Evolutionary conservation across 2,329 filamentous ascomycete species (phyloP), one percentile per base, ranked within the genome.

Genomic region (Aspergillus novofumigatus): DNA sequence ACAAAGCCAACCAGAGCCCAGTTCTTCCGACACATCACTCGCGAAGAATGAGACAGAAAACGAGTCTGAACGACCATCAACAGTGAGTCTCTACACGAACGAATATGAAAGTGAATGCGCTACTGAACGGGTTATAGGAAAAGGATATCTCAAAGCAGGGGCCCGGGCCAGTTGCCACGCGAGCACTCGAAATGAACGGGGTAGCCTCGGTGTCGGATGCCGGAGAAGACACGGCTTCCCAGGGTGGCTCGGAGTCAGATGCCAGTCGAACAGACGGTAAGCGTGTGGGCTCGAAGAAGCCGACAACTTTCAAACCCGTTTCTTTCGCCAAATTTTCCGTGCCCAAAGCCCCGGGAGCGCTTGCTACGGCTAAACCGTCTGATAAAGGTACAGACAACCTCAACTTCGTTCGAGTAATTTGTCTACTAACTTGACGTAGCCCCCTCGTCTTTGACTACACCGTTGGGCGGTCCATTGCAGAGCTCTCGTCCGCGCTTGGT

Each of bases 301-400:
- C 84, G 28, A 72, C 81, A 5, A 78, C 81, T 3, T 87, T 87
- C 74, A 87, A 86, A 70, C 84, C 85, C 28, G 83, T 88, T 38
- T 86, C 84, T 14, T 85, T 87, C 56, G 85, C 85, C 41, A 88
- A 87, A 72, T 86, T 83, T 68, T 85, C 86, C 58, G 77, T 87
- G 55, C 82, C 84, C 50, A 88, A 88, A 69, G 80, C 84, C 25
- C 80, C 83, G 8, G 75, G 76, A n/a, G 74, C 81, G n/a, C 74
- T 78, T 35, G 77, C 82, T 9, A 65, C 75, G 38, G 71, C 79
- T 42, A 84, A 84, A 68, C 63, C 64, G 26, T 77, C 81, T 44
- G 83, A 86, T 49, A 86, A 85, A 77, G 73, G 81, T 80, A 76
- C 65, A 67, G 52, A n/a, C 23, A 44, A 5, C 35, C 38, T 45